Base-by-base conservation (phyloP, 306 rosid species). In the Fragaria vesca region DNA sequence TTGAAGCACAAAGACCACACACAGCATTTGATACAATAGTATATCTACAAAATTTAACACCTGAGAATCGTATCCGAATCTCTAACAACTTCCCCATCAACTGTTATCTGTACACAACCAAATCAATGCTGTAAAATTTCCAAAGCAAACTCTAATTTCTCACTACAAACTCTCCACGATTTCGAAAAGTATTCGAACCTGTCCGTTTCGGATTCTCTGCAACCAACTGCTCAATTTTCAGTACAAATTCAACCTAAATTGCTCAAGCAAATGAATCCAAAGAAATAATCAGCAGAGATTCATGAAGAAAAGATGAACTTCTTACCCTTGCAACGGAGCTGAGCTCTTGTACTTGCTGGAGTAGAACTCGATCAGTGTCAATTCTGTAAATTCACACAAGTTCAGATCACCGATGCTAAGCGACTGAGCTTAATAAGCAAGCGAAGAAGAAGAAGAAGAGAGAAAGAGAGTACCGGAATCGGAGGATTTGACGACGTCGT, bases 261-360 rank as follows among this genome's bases (percentile, higher is more conserved):
- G 28, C 4, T 55, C 62, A n/a, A n/a, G 4, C 4, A n/a, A 55
- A 17, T 6, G 21, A 51, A 16, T 51, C 18, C 21, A 8, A 55
- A 55, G 12, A 17, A 60, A 26, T 21, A 60, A 52, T 21, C 52
- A 66, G 55, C 26, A 65, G 48, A 24, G 32, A 15, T 45, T 45
- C 54, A 16, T 5, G 26, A n/a, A 43, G 43, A 3, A 69, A 45
- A 30, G 15, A 26, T 11, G 18, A 61, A 61, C 12, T 12, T 68
- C 81, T 77, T 85, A 95, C 98, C 97, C 96, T 77, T 83, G 92
- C 17, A 87, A 77, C 3, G 98, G 97, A 83, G 98, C 97, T 58
- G 97, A 92, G 70, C 82, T 91, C 71, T 81, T 88, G 87, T 91
- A 86, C 28, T 91, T 92, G 81, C 75, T 84, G 7, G 90, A 89